Evolutionary conservation across 768 basidiomycete genomes (phyloP).

Genomic region (Saitozyma sp.): DNA sequence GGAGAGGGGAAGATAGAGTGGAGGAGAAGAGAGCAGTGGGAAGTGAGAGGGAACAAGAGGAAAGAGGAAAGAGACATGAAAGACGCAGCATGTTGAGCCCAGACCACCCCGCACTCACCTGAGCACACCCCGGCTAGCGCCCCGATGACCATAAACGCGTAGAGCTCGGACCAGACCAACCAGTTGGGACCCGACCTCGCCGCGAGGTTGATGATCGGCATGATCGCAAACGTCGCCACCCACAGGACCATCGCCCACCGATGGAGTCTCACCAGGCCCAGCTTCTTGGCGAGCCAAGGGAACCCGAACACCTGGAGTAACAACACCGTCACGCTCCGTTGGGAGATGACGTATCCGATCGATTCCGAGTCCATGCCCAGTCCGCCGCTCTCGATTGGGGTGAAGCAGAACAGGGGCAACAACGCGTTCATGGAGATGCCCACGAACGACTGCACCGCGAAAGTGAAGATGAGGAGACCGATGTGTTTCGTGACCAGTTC

Average conservation of each 20-base stretch:
- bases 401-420: constrained; percentile 45
- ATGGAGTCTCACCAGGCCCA: constrained; percentile 32
- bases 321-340: constrained; percentile 28
- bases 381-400: constrained; percentile 32
- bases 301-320: constrained; percentile 36
- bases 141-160: constrained; percentile 16
- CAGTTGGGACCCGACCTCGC: constrained; percentile 18
- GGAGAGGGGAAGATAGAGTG: no score
- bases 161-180: constrained; percentile 31
- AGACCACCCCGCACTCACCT: constrained; percentile 15
- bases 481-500: constrained; percentile 32
- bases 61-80: neutral
- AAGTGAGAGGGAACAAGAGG: neutral
- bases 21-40: no score
- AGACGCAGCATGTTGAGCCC: no score
- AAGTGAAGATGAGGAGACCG: constrained; percentile 32
- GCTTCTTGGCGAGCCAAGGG: constrained; percentile 25
- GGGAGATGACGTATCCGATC: constrained; percentile 36
- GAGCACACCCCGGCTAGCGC: constrained; percentile 34
- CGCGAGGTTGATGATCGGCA: constrained; percentile 33
- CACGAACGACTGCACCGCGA: constrained; percentile 31
- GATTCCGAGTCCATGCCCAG: constrained; percentile 28
- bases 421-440: constrained; percentile 25
- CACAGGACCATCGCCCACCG: constrained; percentile 28
- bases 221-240: constrained; percentile 28